A percentile compares a stretch with the other conserved stretches of the same genome.
phyloP scores from a whole-genome alignment of 768 basidiomycete genomes.

The Boletus coccyginus region DNA sequence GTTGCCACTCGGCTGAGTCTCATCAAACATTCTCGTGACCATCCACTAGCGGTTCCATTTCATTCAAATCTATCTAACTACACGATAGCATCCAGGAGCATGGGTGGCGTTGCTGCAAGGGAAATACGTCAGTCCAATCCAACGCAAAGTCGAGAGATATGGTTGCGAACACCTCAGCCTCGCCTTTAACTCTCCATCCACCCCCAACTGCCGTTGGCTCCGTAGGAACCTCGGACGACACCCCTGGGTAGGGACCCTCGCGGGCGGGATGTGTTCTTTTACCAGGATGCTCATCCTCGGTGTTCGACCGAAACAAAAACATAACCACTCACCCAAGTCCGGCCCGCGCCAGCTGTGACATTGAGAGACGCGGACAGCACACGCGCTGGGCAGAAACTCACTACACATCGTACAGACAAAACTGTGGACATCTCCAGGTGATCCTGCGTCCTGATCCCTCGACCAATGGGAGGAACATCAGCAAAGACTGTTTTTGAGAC shows the following conservation, averaged over 20 bases:
- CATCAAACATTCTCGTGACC: neutral
- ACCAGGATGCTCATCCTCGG: constrained; percentile 86
- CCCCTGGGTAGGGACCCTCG: constrained; percentile 34
- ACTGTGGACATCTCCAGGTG: constrained; percentile 81
- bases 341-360: neutral
- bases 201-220: constrained; percentile 51
- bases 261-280: constrained; percentile 75
- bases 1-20: constrained; percentile 16
- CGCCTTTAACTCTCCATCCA: constrained; percentile 82
- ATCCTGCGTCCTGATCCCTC: constrained; percentile 90
- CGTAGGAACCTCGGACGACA: constrained; percentile 27
- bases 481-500: constrained; percentile 93
- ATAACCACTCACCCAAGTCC: constrained; percentile 28
- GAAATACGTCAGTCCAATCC: constrained; percentile 2
- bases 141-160: neutral
- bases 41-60: neutral
- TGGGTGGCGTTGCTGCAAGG: neutral
- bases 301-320: constrained; percentile 23
- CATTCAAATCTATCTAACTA: neutral
- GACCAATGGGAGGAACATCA: constrained; percentile 85
- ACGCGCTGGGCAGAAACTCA: constrained; percentile 6
- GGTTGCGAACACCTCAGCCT: constrained; percentile 61
- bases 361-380: neutral
- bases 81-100: too few species aligned
- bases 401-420: constrained; percentile 6